Percentiles rank a stretch among this genome's conserved stretches.
Evolutionary conservation across 2,329 filamentous ascomycete species (phyloP).

Genomic region (Epicoccum sorghinum): DNA sequence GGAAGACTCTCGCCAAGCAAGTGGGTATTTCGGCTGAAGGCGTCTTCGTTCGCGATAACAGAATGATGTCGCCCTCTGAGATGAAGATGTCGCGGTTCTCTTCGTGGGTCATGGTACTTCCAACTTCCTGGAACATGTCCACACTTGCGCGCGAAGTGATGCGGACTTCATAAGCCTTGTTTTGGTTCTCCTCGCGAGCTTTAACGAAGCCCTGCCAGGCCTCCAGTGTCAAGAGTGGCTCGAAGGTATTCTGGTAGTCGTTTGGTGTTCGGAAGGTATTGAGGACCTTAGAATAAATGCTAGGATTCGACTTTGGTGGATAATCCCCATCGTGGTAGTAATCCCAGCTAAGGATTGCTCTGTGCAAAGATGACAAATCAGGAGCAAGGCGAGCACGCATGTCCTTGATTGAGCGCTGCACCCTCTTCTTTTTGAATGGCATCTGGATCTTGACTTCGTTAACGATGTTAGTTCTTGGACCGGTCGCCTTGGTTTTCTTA

Average conservation of each 20-base stretch:
- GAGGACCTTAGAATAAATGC: conserved; percentile 76
- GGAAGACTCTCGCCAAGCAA: conserved; percentile 84
- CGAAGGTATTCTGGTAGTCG: conserved; percentile 87
- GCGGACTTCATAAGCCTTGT: conserved; percentile 84
- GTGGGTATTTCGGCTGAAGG: conserved; percentile 76
- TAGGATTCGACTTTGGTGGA: conserved; percentile 73
- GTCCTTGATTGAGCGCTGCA: conserved; percentile 84
- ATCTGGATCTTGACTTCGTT: conserved; percentile 55
- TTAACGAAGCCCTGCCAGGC: conserved; percentile 95
- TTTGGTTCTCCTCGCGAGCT: conserved; percentile 82
- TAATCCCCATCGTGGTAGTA: conserved; percentile 90
- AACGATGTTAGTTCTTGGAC: conserved; percentile 45
- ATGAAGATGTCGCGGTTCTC: conserved; percentile 75
- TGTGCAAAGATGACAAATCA: conserved; percentile 83
- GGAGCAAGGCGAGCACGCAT: conserved; percentile 92
- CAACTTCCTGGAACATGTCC: conserved; percentile 91
- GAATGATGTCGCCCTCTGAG: conserved; percentile 84
- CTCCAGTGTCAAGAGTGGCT: conserved; percentile 87
- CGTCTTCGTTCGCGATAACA: conserved; percentile 76
- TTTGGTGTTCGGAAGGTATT: conserved; percentile 76
- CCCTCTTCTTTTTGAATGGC: conserved; percentile 83
- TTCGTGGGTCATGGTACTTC: conserved; percentile 74
- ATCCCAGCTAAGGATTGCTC: conserved; percentile 89
- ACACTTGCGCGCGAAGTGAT: conserved; percentile 87
- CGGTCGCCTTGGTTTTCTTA: conserved; percentile 52